Conservation (phyloP, 2,329 filamentous ascomycete species). For the Penicillium sp. region DNA sequence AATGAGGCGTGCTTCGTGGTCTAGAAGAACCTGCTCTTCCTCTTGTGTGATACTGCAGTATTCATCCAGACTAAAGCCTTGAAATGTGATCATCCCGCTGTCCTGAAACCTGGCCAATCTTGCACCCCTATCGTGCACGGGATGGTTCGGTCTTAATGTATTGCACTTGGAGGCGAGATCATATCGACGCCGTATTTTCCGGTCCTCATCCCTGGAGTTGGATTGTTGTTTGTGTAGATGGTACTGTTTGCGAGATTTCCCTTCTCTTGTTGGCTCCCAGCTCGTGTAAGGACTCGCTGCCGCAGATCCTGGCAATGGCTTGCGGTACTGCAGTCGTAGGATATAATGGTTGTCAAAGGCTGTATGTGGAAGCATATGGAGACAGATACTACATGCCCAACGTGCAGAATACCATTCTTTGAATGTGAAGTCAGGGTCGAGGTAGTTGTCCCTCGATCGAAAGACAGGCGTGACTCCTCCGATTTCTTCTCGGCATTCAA, state of each 20-base stretch:
- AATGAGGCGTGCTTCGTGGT: conserved; percentile 1
- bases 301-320: conserved; percentile 8
- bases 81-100: conserved; percentile 1
- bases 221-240: not conserved
- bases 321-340: conserved; percentile 11
- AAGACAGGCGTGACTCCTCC: conserved; percentile 5
- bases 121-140: not conserved
- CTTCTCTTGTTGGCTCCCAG: conserved; percentile 1
- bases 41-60: not conserved
- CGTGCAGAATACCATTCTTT: conserved; percentile 10
- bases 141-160: no score
- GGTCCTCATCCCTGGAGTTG: not conserved
- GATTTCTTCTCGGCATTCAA: conserved; percentile 8
- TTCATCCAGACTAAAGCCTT: not conserved
- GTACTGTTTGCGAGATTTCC: not conserved
- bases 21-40: conserved; percentile 3
- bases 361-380: conserved; percentile 7
- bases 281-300: not conserved
- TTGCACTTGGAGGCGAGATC: not conserved
- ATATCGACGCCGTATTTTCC: conserved; percentile 4
- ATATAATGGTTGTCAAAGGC: conserved; percentile 11
- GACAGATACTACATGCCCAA: conserved; percentile 12
- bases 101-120: not conserved
- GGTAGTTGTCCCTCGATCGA: not conserved
- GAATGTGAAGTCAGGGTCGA: not conserved